These are phyloP conservation scores for Penicillium nucicola DNA, from an alignment of 495 filamentous ascomycete species.

Conservation along the genomic window DNA sequence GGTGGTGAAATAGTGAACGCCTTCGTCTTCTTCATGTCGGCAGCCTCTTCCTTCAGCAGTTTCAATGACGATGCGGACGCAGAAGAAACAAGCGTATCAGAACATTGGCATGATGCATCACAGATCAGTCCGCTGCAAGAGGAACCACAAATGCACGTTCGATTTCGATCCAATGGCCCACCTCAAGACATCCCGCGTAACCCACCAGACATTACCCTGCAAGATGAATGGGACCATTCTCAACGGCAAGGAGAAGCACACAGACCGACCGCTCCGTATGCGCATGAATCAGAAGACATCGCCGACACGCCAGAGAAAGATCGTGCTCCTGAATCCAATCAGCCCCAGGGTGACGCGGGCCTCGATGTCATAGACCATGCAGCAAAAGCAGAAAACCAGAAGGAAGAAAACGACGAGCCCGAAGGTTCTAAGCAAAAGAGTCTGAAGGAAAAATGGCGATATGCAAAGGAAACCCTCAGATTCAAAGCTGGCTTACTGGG, in stretches of 20 bases:
- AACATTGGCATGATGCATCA: not conserved
- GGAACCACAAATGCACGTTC: slow-evolving; percentile 10
- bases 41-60: not conserved
- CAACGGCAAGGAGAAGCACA: slow-evolving; percentile 7
- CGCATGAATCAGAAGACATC: slow-evolving; percentile 15
- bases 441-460: not conserved
- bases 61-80: not conserved
- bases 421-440: not conserved
- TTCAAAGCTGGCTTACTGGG: slow-evolving; percentile 2
- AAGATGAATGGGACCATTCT: slow-evolving; percentile 10
- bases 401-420: not conserved
- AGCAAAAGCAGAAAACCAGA: not conserved
- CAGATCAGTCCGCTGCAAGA: not conserved
- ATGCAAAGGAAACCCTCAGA: slow-evolving; percentile 1
- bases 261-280: slow-evolving; percentile 10
- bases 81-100: not conserved
- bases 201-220: not conserved
- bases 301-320: slow-evolving; percentile 11
- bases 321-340: slow-evolving; percentile 1
- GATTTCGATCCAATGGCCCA: slow-evolving; percentile 13
- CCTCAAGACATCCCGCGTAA: not conserved
- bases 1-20: not conserved
- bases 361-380: not conserved
- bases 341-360: not conserved
- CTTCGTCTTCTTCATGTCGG: not conserved